Evolutionary conservation across 2,329 filamentous ascomycete species (phyloP).

Genomic region (Blastomyces emzantsi): DNA sequence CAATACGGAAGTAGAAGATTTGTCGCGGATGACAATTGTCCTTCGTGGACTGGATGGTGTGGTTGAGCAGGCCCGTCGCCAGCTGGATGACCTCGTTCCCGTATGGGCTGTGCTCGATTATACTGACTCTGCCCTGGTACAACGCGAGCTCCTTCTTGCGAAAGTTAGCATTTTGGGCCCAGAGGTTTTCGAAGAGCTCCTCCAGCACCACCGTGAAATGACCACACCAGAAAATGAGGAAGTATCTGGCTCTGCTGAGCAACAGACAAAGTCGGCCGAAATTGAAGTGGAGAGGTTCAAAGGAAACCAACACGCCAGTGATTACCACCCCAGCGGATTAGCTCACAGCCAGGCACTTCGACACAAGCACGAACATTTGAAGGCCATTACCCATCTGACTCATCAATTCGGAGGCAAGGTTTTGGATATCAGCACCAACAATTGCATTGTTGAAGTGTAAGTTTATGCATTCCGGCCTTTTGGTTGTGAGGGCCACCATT

Average conservation of each 20-base stretch:
- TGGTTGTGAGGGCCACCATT: conserved; percentile 16
- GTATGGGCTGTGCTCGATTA: conserved; percentile 99
- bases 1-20: conserved; percentile 91
- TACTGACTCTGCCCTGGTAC: conserved; percentile 81
- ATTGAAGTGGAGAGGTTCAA: conserved; percentile 7
- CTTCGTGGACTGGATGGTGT: conserved; percentile 95
- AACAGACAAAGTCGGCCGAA: not conserved
- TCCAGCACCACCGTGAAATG: conserved; percentile 93
- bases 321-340: conserved; percentile 86
- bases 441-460: conserved; percentile 96
- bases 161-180: conserved; percentile 96
- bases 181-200: conserved; percentile 95
- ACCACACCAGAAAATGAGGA: conserved; percentile 43
- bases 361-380: conserved; percentile 95
- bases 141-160: conserved; percentile 87
- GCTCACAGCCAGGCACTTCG: conserved; percentile 80
- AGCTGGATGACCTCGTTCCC: conserved; percentile 92
- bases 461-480: conserved; percentile 31
- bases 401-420: conserved; percentile 99
- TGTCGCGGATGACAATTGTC: conserved; percentile 98
- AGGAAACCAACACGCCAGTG: conserved; percentile 34
- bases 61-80: conserved; percentile 89
- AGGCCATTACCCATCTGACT: conserved; percentile 90
- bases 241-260: conserved; percentile 11
- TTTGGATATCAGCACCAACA: conserved; percentile 94